Evolutionary conservation across 2,329 filamentous ascomycete genomes (phyloP).

Genomic region (Epichloe coenophiala): DNA sequence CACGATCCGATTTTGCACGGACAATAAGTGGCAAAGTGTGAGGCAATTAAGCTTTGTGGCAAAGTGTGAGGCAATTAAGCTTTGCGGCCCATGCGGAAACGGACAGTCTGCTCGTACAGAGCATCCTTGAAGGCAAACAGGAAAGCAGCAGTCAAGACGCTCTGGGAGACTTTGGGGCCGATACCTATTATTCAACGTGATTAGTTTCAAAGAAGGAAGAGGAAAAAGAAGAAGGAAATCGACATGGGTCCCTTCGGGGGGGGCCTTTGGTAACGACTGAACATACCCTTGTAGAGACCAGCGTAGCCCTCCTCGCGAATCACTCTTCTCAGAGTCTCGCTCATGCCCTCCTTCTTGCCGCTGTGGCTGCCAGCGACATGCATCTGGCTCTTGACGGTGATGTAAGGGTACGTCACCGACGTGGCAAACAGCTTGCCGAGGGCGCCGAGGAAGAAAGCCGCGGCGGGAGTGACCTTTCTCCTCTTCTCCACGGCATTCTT

Average conservation of each 20-base stretch:
- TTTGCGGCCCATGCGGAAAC: constrained; percentile 38
- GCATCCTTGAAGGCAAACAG: constrained; percentile 97
- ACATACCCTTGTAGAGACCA: constrained; percentile 76
- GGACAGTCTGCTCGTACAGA: constrained; percentile 71
- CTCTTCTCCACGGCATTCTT: constrained; percentile 75
- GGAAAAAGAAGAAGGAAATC: not conserved
- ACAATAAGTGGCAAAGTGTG: not conserved
- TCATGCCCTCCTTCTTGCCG: constrained; percentile 68
- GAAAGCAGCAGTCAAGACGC: constrained; percentile 89
- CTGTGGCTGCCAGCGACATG: constrained; percentile 66
- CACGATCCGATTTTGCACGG: not conserved
- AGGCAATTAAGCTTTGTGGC: constrained; percentile 12
- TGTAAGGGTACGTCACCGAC: constrained; percentile 91
- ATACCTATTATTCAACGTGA: constrained; percentile 48
- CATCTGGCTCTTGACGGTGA: constrained; percentile 96
- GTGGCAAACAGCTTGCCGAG: constrained; percentile 92
- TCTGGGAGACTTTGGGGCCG: constrained; percentile 91
- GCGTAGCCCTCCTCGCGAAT: constrained; percentile 80
- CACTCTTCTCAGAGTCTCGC: constrained; percentile 63
- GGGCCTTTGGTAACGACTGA: not conserved
- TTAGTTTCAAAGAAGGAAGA: constrained; percentile 1
- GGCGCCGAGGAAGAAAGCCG: constrained; percentile 85
- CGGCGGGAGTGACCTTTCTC: constrained; percentile 63
- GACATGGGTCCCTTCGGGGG: too few relatives aligned
- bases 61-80: not conserved